Base-by-base conservation (phyloP, 148 eudicot genomes). In the Cornus suecica region DNA sequence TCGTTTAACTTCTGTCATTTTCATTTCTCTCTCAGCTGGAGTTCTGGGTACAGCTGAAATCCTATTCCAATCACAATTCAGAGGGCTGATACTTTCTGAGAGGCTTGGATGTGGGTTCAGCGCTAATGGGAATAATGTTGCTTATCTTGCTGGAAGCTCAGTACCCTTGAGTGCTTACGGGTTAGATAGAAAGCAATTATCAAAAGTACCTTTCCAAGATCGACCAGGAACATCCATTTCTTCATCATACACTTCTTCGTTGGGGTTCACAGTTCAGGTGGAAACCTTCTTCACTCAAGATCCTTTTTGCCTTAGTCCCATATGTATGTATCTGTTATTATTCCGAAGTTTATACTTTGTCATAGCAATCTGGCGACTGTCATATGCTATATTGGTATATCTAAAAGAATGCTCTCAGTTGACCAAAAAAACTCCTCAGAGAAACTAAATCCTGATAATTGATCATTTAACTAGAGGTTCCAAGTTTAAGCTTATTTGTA, bases 221-320 rank as follows among this genome's bases (percentile, higher is more conserved):
- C 77, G 86, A 29, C 86, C 86, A 3, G 86, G 86, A 60, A 83
- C 86, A 16, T 65, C 86, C 48, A 83, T 83, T 80, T 80, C 86
- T 52, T 83, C 83, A 20, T 83, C 86, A 4, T 83, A 76, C 65
- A 80, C 81, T 61, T 80, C 83, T 68, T 83, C 86, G 14, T 65
- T 34, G 70, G 86, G 86, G 68, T 80, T 83, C 56, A 73, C 86
- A 52, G 77, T 83, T 80, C 86, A 83, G 81, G 79, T 78, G 18
- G 15, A 68, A 20, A 6, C 64, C 65, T n/a, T 34, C 28, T n/a
- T 68, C 28, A 24, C 11, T 4, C n/a, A 37, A 20, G 15, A 68
- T 15, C 20, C 24, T 4, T 11, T 52, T 52, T 52, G 58, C 58
- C 22, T 52, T 52, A 52, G 58, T 52, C 18, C 54, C 58, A 37